phyloP scores from a whole-genome alignment of 2,329 filamentous ascomycete genomes.

The Phialophora macrospora region DNA sequence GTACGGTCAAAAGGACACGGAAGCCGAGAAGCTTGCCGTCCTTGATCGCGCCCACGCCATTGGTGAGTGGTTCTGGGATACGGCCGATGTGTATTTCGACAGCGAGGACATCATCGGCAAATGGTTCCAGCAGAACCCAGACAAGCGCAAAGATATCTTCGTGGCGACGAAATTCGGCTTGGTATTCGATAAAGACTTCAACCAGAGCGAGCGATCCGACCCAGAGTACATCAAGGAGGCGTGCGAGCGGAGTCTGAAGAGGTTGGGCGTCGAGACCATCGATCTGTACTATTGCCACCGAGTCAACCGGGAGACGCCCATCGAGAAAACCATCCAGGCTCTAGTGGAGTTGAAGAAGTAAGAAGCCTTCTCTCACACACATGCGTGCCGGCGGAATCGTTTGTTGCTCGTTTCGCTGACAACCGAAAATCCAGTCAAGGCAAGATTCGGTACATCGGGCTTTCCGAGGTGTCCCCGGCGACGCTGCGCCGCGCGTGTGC shows the following conservation, averaged over 20 bases:
- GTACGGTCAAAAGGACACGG: slow-evolving; percentile 3
- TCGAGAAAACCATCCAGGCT: slow-evolving; percentile 52
- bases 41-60: slow-evolving; percentile 40
- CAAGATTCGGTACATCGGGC: slow-evolving; percentile 57
- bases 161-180: slow-evolving; percentile 32
- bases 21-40: slow-evolving; percentile 39
- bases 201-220: slow-evolving; percentile 41
- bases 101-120: slow-evolving; percentile 43
- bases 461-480: slow-evolving; percentile 53
- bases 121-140: slow-evolving; percentile 32
- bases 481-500: slow-evolving; percentile 55
- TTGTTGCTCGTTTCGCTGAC: background rate
- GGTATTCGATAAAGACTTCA: background rate
- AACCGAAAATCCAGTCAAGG: slow-evolving; percentile 43
- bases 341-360: slow-evolving; percentile 54
- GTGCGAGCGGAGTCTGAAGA: slow-evolving; percentile 45
- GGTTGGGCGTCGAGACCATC: slow-evolving; percentile 47
- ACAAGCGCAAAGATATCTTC: slow-evolving; percentile 34
- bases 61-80: slow-evolving; percentile 43
- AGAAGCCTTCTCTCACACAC: slow-evolving; percentile 35
- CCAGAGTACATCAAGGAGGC: slow-evolving; percentile 46
- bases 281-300: slow-evolving; percentile 54
- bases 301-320: slow-evolving; percentile 50
- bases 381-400: background rate
- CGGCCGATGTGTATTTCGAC: slow-evolving; percentile 43